These are phyloP conservation scores for Otatea glauca DNA, from an alignment of 176 grass and related monocot species.

Conservation along the genomic window DNA sequence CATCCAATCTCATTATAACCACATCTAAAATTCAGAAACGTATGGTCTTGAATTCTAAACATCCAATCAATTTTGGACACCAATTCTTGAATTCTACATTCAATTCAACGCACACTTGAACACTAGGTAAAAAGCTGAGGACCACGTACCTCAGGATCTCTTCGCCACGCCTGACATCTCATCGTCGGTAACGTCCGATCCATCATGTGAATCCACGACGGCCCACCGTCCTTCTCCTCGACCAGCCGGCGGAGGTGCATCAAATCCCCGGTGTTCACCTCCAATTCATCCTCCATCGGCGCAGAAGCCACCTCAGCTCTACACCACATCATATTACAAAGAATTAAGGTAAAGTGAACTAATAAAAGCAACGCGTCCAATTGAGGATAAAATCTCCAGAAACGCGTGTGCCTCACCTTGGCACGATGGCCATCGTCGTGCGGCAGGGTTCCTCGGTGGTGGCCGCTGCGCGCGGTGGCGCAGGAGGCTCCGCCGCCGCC, in stretches of 20 bases:
- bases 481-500: background rate
- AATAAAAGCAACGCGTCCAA: background rate
- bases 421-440: background rate
- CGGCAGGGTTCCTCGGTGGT: background rate
- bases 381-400: background rate
- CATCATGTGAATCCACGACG: conserved; percentile 83
- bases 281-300: conserved; percentile 38
- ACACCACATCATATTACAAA: background rate
- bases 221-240: conserved; percentile 80
- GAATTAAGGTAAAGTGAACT: background rate
- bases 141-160: conserved; percentile 62
- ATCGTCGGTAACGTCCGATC: conserved; percentile 60
- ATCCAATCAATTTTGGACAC: no score
- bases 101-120: no score
- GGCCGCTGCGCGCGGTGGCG: background rate
- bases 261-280: conserved; percentile 57
- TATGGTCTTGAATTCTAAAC: no score
- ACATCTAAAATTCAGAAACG: conserved; percentile 9
- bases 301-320: background rate
- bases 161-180: conserved; percentile 77
- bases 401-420: conserved; percentile 40
- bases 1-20: background rate
- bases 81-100: no score
- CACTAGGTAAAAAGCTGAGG: no score
- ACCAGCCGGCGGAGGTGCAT: conserved; percentile 71